Evolutionary conservation across 2,329 filamentous ascomycete species (phyloP).

Genomic region (Pestalotiopsis sp.): DNA sequence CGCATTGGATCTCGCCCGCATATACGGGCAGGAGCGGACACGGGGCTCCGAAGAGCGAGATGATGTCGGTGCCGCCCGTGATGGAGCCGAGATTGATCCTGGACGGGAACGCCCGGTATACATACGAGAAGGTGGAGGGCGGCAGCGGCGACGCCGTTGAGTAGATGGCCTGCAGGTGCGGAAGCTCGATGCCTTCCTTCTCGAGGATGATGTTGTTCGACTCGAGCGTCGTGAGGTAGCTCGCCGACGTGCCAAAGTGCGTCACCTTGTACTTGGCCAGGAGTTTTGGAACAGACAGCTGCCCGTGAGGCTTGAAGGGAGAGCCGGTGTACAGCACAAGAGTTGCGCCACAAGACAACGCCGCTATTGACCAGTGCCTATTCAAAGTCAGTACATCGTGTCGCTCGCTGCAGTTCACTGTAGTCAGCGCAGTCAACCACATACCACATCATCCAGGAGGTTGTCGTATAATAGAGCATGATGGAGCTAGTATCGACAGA

Average conservation of each 20-base stretch:
- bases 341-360: constrained; percentile 79
- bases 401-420: neutral
- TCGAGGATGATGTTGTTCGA: constrained; percentile 69
- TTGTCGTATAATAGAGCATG: constrained; percentile 92
- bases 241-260: constrained; percentile 93
- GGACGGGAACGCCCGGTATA: constrained; percentile 80
- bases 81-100: constrained; percentile 89
- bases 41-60: constrained; percentile 89
- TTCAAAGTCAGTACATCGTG: neutral
- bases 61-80: constrained; percentile 94
- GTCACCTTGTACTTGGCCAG: constrained; percentile 82
- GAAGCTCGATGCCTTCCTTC: constrained; percentile 54
- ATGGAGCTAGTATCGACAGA: constrained; percentile 73
- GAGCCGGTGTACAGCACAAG: constrained; percentile 91
- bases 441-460: constrained; percentile 98
- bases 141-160: constrained; percentile 91
- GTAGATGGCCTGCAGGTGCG: constrained; percentile 79
- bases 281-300: constrained; percentile 80
- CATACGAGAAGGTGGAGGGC: constrained; percentile 88
- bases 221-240: constrained; percentile 90
- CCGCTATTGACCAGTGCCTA: constrained; percentile 86
- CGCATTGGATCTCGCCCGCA: constrained; percentile 75
- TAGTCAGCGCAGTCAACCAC: neutral
- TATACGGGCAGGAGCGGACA: constrained; percentile 75
- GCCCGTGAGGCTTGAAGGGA: constrained; percentile 78